Evolutionary conservation across 768 basidiomycete genomes (phyloP).

Genomic region (Porpolomopsis calyptriformis): DNA sequence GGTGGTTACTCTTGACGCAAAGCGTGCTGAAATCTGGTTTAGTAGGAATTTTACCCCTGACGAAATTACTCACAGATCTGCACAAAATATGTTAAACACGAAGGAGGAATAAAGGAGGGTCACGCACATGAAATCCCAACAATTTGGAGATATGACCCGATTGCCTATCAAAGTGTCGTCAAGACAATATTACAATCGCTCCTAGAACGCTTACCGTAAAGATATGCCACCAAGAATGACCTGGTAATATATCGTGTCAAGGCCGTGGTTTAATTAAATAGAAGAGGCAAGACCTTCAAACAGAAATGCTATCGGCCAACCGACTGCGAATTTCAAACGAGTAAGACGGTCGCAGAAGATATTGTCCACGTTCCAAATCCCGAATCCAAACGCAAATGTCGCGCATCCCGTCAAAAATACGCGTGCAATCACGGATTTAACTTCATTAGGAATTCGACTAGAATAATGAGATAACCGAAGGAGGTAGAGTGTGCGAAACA

Average conservation of each 20-base stretch:
- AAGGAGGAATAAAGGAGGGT: background rate
- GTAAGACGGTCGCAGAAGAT: conserved; percentile 56
- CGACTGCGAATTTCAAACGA: conserved; percentile 40
- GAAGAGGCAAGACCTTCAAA: conserved; percentile 39
- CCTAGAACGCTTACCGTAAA: conserved; percentile 38
- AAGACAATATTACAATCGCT: too few species aligned
- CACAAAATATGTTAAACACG: conserved; percentile 7
- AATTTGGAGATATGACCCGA: conserved; percentile 42
- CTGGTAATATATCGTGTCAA: conserved; percentile 22
- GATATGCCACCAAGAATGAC: conserved; percentile 70
- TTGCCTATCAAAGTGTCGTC: conserved; percentile 24
- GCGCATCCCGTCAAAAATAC: conserved; percentile 43
- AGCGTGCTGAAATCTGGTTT: too few species aligned
- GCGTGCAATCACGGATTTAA: conserved; percentile 29
- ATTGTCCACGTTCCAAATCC: conserved; percentile 76
- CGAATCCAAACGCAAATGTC: conserved; percentile 54
- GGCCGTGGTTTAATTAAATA: background rate
- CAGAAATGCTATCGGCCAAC: conserved; percentile 58
- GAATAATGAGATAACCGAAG: conserved; percentile 33
- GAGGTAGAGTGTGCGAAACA: conserved; percentile 42
- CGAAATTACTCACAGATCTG: conserved; percentile 32
- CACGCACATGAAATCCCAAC: conserved; percentile 43
- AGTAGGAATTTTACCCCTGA: background rate
- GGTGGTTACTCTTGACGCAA: background rate
- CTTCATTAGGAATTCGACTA: conserved; percentile 31